Conservation (phyloP, 768 basidiomycete genomes). For the Suillus decipiens region DNA sequence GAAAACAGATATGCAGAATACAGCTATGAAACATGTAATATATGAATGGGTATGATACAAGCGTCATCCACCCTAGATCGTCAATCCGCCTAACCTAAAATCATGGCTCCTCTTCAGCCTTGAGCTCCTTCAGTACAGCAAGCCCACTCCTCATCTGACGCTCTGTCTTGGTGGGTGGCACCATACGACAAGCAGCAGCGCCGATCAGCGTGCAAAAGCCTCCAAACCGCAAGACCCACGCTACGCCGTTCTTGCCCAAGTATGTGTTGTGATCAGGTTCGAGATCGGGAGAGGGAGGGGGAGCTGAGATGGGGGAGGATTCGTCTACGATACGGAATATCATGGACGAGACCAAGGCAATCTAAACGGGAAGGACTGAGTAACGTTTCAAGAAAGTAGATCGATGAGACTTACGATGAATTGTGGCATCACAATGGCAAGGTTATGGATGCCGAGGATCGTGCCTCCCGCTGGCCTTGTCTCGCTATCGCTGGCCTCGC, state of each 20-base stretch:
- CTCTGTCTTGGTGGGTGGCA: constrained; percentile 89
- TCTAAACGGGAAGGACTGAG: constrained; percentile 43
- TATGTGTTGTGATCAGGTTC: constrained; percentile 55
- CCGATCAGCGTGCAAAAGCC: constrained; percentile 83
- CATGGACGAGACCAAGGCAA: constrained; percentile 80
- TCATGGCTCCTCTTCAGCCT: constrained; percentile 55
- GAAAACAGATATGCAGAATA: constrained; percentile 5
- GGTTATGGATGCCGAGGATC: constrained; percentile 91
- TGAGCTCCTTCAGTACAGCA: constrained; percentile 75
- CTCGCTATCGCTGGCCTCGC: constrained; percentile 24
- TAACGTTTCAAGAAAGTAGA: not conserved
- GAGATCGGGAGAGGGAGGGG: constrained; percentile 33
- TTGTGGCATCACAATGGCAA: constrained; percentile 94
- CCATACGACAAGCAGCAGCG: constrained; percentile 75
- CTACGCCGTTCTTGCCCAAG: constrained; percentile 85
- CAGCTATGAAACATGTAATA: not conserved
- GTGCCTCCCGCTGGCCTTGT: constrained; percentile 78
- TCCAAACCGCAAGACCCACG: constrained; percentile 92
- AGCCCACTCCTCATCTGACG: constrained; percentile 84
- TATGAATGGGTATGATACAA: not conserved
- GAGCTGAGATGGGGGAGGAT: constrained; percentile 5
- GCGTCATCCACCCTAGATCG: not conserved
- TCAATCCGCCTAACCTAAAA: constrained; percentile 12
- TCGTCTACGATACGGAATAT: constrained; percentile 86
- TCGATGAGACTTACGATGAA: constrained; percentile 68